Percentiles rank a stretch among this genome's conserved stretches.
These are phyloP conservation scores for Cyclanthera cordifolia DNA, from an alignment of 306 rosid species.

Conservation along the genomic window DNA sequence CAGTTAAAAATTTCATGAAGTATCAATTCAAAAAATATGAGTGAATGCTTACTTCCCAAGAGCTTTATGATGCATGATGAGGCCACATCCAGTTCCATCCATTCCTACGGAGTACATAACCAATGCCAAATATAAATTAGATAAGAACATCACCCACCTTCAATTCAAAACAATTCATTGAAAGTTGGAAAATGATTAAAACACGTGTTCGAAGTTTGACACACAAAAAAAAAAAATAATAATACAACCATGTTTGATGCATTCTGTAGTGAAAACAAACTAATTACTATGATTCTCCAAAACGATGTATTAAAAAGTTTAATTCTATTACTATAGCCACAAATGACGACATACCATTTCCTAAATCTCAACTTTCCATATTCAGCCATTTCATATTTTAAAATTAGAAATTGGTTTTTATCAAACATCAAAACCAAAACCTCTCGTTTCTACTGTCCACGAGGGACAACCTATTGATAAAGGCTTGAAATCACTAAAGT, in stretches of 20 bases:
- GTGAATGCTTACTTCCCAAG: slow-evolving; percentile 61
- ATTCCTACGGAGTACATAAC: slow-evolving; percentile 39
- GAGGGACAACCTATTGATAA: too few relatives aligned
- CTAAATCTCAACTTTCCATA: not conserved
- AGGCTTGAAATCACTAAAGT: too few relatives aligned
- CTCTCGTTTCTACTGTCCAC: not conserved
- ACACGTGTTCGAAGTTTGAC: not conserved
- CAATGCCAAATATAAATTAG: slow-evolving; percentile 18
- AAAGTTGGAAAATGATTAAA: not conserved
- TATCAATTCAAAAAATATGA: not conserved
- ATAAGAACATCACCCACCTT: not conserved
- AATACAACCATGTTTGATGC: not conserved
- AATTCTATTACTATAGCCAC: not conserved
- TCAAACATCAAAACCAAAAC: not conserved
- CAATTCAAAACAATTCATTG: not conserved
- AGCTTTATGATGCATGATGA: slow-evolving; percentile 79
- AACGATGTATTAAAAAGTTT: not conserved
- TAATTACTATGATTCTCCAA: not conserved
- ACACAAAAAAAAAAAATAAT: not conserved
- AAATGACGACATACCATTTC: not conserved
- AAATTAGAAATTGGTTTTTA: not conserved
- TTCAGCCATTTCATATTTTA: not conserved
- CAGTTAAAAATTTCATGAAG: not conserved
- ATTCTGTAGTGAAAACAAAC: not conserved
- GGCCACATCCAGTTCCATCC: slow-evolving; percentile 91